A percentile compares a stretch with the other conserved stretches of the same genome.
These are phyloP conservation scores for Dalbergia cultrata DNA, from an alignment of 306 rosid species.

Conservation along the genomic window DNA sequence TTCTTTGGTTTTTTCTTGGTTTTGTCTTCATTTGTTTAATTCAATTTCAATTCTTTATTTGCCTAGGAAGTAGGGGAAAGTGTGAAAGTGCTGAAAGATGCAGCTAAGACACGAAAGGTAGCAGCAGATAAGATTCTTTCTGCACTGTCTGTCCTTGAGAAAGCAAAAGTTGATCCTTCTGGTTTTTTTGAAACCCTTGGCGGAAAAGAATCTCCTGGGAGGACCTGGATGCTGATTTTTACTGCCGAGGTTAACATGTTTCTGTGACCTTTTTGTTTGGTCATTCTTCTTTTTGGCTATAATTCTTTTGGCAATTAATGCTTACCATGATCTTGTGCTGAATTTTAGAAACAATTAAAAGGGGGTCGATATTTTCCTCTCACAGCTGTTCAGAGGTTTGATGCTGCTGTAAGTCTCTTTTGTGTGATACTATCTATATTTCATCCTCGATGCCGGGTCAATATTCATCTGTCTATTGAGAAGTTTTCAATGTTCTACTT, in stretches of 20 bases:
- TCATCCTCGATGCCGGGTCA: neutral
- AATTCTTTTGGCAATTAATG: conserved; percentile 23
- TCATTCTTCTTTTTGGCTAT: conserved; percentile 23
- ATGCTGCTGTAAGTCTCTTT: conserved; percentile 82
- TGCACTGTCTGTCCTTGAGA: conserved; percentile 80
- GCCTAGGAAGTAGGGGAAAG: conserved; percentile 79
- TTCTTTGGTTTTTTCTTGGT: neutral
- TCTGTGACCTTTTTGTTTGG: neutral
- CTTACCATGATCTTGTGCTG: conserved; percentile 43
- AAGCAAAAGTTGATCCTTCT: conserved; percentile 79
- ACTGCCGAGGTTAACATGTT: conserved; percentile 70
- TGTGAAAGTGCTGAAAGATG: conserved; percentile 78
- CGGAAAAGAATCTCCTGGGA: conserved; percentile 86
- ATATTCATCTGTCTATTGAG: conserved; percentile 8
- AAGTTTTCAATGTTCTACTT: conserved; percentile 32
- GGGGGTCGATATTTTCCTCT: conserved; percentile 88
- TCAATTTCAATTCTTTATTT: conserved; percentile 40
- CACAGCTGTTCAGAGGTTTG: conserved; percentile 93
- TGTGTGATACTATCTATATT: conserved; percentile 38
- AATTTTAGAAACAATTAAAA: conserved; percentile 70
- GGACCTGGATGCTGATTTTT: conserved; percentile 96
- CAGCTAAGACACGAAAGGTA: conserved; percentile 79
- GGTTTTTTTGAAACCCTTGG: conserved; percentile 81
- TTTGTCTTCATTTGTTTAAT: conserved; percentile 18
- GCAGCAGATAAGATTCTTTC: conserved; percentile 73